Evolutionary conservation across 2,329 filamentous ascomycete species (phyloP), one percentile per base, ranked within the genome.

Genomic region (Microdochium bolleyi): DNA sequence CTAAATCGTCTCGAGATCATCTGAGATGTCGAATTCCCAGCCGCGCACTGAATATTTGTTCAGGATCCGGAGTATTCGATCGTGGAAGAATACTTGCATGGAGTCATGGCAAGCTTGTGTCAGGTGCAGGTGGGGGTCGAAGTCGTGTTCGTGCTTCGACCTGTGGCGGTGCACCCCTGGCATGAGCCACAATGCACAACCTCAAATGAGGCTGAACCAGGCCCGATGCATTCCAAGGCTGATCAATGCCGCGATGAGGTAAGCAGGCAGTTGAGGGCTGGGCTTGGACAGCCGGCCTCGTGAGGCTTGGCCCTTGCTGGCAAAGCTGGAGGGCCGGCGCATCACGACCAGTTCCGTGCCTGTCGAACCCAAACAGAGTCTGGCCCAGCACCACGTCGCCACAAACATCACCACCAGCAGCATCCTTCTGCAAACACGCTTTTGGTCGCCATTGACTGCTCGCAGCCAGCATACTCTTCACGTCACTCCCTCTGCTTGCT

Each of bases 341-440:
- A 46, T 46, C 41, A 46, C 41, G 41, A 46, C 7, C 16, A 46
- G 41, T 19, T 46, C 5, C 37, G 5, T 46, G 41, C 41, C 19
- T 8, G 41, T 46, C 41, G 19, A 46, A 46, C 41, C 41, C 41
- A 46, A 46, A 10, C 19, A 16, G 41, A 46, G 19, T 24, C 41
- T 46, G 41, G 41, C 41, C 41, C 41, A 46, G 41, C 41, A 46
- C 41, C n/a, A 46, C 41, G 41, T 46, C 41, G 41, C 41, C 41
- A 19, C 21, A 46, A n/a, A 24, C 41, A 46, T 46, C 41, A 46
- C 16, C 41, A 46, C 41, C 41, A 46, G n/a, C 41, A 46, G 41
- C 41, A 46, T 46, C 19, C 41, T 46, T 46, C 41, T 22, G 19
- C 19, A 21, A 13, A 16, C n/a, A 46, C 41, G 19, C 41, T 19